Base-by-base conservation (phyloP, 2,329 filamentous ascomycete genomes). In the Fusarium sp. region DNA sequence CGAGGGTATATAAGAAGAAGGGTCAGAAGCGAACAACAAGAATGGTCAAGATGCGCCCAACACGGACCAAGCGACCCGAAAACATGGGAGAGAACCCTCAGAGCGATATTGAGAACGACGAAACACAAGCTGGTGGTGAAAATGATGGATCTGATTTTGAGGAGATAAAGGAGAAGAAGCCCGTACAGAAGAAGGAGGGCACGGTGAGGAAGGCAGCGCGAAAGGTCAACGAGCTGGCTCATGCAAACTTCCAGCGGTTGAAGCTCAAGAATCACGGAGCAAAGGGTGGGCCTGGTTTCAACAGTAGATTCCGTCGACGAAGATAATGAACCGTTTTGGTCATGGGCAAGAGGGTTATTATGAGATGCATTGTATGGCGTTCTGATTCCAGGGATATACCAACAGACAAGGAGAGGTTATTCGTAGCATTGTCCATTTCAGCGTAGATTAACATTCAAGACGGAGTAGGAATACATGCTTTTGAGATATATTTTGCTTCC, bases 11-110 rank as follows among this genome's bases (percentile, higher is more conserved):
- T 84, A 95, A 95, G 85, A 96, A 96, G 87, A 93, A 93, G 83
- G 93, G 92, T 0, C 88, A 93, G 78, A 96, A 96, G 84, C 86
- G 93, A 67, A 93, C 92, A 60, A 95, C 93, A 6, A 85, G 90
- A 68, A 84, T 86, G 50, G 85, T 88, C 60, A 94, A 90, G 65
- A 93, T 92, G 83, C 85, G 82, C 68, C 89, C 88, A 4, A 85
- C 81, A 1, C 78, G 83, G 60, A 77, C 79, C 10, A 87, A 85
- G 75, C 85, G 89, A 40, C 85, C 86, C 26, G 69, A 79, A 18
- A 76, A 79, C 6, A 78, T 79, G 42, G 74, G 64, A 6, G 76
- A 59, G 1, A 70, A 74, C 3, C 74, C 76, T 5, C 76, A 78
- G 12, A 79, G 80, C 3, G 78, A 80, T 1, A 77, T 78, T 5